A percentile compares a stretch with the other conserved stretches of the same genome.
These are phyloP conservation scores for Poterioochromonas sp. DNA, from an alignment of 352 stramenopile species.

Conservation along the genomic window DNA sequence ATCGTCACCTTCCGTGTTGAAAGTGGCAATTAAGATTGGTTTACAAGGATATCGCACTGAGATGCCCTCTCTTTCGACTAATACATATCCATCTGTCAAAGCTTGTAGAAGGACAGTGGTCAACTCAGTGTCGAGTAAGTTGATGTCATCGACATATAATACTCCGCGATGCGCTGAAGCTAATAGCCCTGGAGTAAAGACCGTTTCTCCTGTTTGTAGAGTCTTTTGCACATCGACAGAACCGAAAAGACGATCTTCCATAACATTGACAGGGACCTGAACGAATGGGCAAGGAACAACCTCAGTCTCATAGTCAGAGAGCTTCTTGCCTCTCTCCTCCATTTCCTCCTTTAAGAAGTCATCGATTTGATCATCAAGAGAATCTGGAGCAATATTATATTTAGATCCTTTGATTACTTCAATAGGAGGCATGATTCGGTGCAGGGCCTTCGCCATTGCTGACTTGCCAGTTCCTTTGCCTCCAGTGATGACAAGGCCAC, in stretches of 20 bases:
- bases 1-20: conserved; percentile 69
- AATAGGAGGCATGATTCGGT: conserved; percentile 65
- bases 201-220: conserved; percentile 52
- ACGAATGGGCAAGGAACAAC: conserved; percentile 63
- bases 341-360: conserved; percentile 45
- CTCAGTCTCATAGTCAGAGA: conserved; percentile 61
- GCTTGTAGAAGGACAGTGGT: conserved; percentile 66
- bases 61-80: conserved; percentile 65
- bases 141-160: conserved; percentile 73
- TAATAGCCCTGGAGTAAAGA: conserved; percentile 64
- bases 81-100: conserved; percentile 60
- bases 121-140: conserved; percentile 66
- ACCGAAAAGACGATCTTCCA: conserved; percentile 68
- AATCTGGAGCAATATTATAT: conserved; percentile 65
- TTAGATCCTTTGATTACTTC: conserved; percentile 52
- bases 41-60: conserved; percentile 60
- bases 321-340: conserved; percentile 51
- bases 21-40: conserved; percentile 64
- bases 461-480: conserved; percentile 67
- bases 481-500: conserved; percentile 64
- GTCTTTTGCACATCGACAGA: conserved; percentile 55
- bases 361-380: conserved; percentile 42
- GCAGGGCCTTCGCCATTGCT: conserved; percentile 63
- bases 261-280: conserved; percentile 64
- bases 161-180: conserved; percentile 56